Percentiles rank a stretch among this genome's conserved stretches.
These are phyloP conservation scores for Cladophialophora yegresii DNA, from an alignment of 2,329 filamentous ascomycete species.

Conservation along the genomic window DNA sequence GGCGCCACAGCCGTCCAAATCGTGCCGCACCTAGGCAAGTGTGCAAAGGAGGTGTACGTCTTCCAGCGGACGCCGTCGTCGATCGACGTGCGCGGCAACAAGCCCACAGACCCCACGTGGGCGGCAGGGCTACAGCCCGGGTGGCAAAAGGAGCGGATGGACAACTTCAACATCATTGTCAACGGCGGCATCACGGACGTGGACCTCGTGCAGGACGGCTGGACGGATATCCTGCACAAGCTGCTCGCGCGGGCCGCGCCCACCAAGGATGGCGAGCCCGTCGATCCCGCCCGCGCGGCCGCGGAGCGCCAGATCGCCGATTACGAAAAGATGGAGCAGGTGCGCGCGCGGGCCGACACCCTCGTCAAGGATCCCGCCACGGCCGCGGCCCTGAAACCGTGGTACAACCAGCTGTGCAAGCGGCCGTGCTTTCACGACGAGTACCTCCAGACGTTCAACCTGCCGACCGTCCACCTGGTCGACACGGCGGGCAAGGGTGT, in stretches of 20 bases:
- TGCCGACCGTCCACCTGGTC: conserved; percentile 59
- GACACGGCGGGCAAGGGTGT: conserved; percentile 61
- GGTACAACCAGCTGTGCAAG: conserved; percentile 66
- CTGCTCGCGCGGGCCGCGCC: conserved; percentile 13
- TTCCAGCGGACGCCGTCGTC: conserved; percentile 43
- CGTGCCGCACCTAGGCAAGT: conserved; percentile 40
- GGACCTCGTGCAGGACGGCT: conserved; percentile 39
- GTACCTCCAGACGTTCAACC: conserved; percentile 62
- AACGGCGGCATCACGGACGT: conserved; percentile 28
- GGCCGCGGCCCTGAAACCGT: conserved; percentile 58
- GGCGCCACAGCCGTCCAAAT: conserved; percentile 49
- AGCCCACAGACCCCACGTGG: conserved; percentile 23
- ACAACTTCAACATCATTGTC: conserved; percentile 40
- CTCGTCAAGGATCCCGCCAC: conserved; percentile 57
- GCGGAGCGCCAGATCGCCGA: conserved; percentile 29
- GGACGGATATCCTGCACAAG: conserved; percentile 34
- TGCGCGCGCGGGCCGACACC: conserved; percentile 50
- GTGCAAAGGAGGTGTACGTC: conserved; percentile 41
- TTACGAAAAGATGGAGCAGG: conserved; percentile 31
- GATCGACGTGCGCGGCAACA: conserved; percentile 38
- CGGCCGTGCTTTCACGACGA: conserved; percentile 63
- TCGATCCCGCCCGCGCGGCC: conserved; percentile 13
- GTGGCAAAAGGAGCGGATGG: conserved; percentile 39
- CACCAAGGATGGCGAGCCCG: neutral
- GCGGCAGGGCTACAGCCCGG: conserved; percentile 23